phyloP scores from a whole-genome alignment of 176 grass and related monocot genomes.

The Themeda triandra region DNA sequence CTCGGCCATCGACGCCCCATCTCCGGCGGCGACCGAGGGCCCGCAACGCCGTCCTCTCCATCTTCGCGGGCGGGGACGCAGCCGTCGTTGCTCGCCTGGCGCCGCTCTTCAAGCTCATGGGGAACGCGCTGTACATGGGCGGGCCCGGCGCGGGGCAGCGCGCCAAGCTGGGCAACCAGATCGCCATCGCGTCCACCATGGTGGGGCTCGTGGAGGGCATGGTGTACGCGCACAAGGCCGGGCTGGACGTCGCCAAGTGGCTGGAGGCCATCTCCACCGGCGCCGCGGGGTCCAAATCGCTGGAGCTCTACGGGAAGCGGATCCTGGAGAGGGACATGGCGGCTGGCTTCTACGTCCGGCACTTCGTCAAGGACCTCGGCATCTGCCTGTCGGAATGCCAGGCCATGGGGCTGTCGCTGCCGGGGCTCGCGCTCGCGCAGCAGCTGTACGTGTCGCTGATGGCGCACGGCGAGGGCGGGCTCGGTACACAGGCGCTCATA shows the following conservation, averaged over 20 bases:
- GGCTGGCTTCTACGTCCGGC: constrained; percentile 85
- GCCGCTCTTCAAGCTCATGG: constrained; percentile 87
- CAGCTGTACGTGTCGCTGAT: constrained; percentile 85
- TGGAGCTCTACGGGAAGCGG: constrained; percentile 78
- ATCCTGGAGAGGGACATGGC: constrained; percentile 90
- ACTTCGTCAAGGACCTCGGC: constrained; percentile 95
- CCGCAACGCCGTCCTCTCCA: constrained; percentile 66
- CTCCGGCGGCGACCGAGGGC: constrained; percentile 86
- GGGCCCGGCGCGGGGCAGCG: constrained; percentile 73
- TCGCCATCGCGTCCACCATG: constrained; percentile 92
- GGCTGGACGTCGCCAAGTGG: constrained; percentile 85
- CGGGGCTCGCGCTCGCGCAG: constrained; percentile 80
- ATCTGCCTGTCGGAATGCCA: constrained; percentile 95
- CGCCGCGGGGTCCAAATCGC: constrained; percentile 79
- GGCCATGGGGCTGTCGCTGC: constrained; percentile 87
- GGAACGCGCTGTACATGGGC: constrained; percentile 76
- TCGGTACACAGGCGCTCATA: constrained; percentile 87
- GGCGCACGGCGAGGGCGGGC: constrained; percentile 73
- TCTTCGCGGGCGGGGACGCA: constrained; percentile 74
- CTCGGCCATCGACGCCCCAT: constrained; percentile 67
- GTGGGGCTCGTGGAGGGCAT: constrained; percentile 95
- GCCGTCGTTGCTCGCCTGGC: constrained; percentile 46
- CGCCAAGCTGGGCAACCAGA: constrained; percentile 90
- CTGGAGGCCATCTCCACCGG: constrained; percentile 92
- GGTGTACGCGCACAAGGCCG: constrained; percentile 90